Conservation (phyloP, 139 green algal species). For the Ettlia oleoabundans region DNA sequence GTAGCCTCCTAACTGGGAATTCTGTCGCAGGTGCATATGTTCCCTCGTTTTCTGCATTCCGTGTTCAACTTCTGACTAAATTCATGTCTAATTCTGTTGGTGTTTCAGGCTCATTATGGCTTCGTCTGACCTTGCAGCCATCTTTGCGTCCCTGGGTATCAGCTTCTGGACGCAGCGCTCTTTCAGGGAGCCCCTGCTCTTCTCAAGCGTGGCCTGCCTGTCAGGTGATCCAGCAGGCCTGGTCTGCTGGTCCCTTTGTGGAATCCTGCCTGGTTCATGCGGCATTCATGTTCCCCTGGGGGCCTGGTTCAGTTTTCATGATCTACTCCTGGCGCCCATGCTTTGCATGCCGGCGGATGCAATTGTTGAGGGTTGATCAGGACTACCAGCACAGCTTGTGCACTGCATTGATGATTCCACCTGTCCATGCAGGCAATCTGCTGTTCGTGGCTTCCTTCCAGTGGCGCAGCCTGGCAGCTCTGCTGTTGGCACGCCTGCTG, state of each 20-base stretch:
- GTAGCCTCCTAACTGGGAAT: no score
- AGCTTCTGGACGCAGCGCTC: constrained; percentile 60
- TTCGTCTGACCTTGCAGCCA: constrained; percentile 37
- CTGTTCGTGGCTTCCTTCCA: constrained; percentile 45
- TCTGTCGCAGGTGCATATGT: no score
- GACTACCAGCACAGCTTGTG: no score
- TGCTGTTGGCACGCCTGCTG: constrained; percentile 53
- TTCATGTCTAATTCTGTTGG: no score
- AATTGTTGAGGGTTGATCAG: no score
- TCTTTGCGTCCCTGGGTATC: constrained; percentile 46
- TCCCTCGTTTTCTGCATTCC: no score
- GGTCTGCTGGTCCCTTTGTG: not conserved
- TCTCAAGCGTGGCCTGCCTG: constrained; percentile 39
- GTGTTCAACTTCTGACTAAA: no score
- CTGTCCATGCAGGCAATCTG: constrained; percentile 6
- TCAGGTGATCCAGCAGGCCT: constrained; percentile 13
- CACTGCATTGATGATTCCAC: no score
- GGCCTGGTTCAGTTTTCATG: not conserved
- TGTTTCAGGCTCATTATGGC: constrained; percentile 33
- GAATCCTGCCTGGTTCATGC: not conserved
- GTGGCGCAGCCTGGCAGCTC: constrained; percentile 37
- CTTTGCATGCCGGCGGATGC: no score
- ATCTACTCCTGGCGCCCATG: no score
- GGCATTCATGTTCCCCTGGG: not conserved
- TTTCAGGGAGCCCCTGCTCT: constrained; percentile 58